These are phyloP conservation scores for Marchantia polymorpha DNA, from an alignment of 225 moss, liverwort and hornwort genomes.

Conservation along the genomic window DNA sequence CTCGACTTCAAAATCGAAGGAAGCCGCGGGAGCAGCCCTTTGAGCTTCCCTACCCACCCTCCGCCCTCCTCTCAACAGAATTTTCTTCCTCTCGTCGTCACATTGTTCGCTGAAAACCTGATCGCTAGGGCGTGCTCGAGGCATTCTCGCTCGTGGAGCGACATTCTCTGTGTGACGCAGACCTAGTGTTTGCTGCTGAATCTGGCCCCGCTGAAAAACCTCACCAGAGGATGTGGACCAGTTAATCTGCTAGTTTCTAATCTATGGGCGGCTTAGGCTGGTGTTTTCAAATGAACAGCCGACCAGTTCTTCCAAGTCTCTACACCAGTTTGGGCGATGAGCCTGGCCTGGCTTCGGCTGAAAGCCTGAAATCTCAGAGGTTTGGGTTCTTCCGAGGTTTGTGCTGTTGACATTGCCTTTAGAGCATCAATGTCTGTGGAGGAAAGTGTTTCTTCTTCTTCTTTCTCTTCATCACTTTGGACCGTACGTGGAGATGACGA, in stretches of 20 bases:
- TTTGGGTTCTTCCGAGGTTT: neutral
- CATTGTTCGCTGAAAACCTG: too few relatives aligned
- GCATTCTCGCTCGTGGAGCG: too few relatives aligned
- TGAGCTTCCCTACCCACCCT: too few relatives aligned
- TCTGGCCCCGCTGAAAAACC: too few relatives aligned
- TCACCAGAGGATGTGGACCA: too few relatives aligned
- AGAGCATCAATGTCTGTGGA: neutral
- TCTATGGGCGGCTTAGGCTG: neutral
- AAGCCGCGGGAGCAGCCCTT: too few relatives aligned
- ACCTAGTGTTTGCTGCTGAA: neutral
- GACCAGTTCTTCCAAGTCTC: conserved; percentile 31
- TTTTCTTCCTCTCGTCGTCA: too few relatives aligned
- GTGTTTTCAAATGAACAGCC: neutral
- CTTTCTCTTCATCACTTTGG: neutral
- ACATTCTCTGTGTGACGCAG: too few relatives aligned
- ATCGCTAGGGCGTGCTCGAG: too few relatives aligned
- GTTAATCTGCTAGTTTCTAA: too few relatives aligned
- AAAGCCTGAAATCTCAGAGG: conserved; percentile 25
- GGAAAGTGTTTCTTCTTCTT: neutral
- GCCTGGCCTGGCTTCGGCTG: conserved; percentile 32
- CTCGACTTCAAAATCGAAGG: too few relatives aligned
- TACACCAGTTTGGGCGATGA: conserved; percentile 25
- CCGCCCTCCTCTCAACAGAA: too few relatives aligned
- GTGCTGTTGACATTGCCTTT: neutral
- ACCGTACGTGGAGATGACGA: neutral